Evolutionary conservation across 306 rosid genomes (phyloP).

Genomic region (Acmispon strigosus): DNA sequence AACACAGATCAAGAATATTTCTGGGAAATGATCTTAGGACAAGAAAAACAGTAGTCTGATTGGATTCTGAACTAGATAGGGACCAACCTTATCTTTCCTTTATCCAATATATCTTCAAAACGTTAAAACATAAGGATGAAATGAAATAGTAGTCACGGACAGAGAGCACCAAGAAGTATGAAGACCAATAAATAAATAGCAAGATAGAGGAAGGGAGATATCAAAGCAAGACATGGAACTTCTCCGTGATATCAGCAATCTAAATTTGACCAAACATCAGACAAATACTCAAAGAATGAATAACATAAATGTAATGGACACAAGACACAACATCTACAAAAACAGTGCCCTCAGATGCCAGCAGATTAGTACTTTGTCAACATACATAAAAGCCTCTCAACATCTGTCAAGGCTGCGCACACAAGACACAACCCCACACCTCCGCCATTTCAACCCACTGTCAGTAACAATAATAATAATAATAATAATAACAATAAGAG

Average conservation of each 20-base stretch:
- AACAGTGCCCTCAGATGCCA: constrained; percentile 27
- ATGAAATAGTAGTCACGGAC: too few species aligned
- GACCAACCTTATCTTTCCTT: too few species aligned
- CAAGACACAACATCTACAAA: not conserved
- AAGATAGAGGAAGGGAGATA: not conserved
- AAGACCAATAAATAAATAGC: not conserved
- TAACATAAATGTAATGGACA: not conserved
- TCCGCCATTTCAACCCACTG: constrained; percentile 23
- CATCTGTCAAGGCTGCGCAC: constrained; percentile 1
- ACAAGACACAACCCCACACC: not conserved
- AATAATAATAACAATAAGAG: not conserved
- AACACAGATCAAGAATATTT: not conserved
- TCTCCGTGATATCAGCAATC: too few species aligned
- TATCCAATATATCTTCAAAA: too few species aligned
- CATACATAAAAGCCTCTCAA: constrained; percentile 25
- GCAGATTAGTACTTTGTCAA: not conserved
- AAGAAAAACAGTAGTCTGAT: not conserved
- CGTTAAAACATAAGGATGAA: too few species aligned
- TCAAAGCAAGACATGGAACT: not conserved
- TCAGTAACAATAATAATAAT: not conserved
- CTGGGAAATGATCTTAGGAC: too few species aligned
- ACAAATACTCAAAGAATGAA: not conserved
- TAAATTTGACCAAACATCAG: too few species aligned
- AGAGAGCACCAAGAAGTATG: too few species aligned
- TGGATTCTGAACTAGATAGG: not conserved